Percentiles rank a stretch among this genome's conserved stretches.
Conservation (phyloP, 2,329 filamentous ascomycete genomes). For the Gyromitra esculenta region DNA sequence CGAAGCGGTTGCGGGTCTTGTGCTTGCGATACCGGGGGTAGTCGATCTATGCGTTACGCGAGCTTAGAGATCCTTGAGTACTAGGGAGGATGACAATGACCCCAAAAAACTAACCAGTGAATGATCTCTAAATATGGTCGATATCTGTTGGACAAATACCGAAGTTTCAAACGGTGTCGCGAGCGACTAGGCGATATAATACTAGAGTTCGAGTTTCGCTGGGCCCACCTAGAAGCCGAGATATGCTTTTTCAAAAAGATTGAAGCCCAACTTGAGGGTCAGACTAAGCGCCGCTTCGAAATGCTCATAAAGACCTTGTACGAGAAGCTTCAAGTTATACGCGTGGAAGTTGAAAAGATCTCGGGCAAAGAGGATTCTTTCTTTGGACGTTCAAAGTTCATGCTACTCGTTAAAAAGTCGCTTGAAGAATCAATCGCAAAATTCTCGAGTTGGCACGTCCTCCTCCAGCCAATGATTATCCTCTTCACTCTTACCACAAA, state of each 20-base stretch:
- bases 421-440: slow-evolving; percentile 58
- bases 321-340: slow-evolving; percentile 40
- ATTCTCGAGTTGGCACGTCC: slow-evolving; percentile 59
- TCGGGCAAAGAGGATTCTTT: slow-evolving; percentile 15
- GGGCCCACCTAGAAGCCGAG: slow-evolving; percentile 46
- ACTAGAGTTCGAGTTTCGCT: slow-evolving; percentile 37
- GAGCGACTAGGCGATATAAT: slow-evolving; percentile 19
- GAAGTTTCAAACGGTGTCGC: slow-evolving; percentile 26
- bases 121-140: slow-evolving; percentile 24
- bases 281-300: slow-evolving; percentile 31
- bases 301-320: slow-evolving; percentile 40
- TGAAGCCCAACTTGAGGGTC: slow-evolving; percentile 13
- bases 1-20: background rate
- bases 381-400: slow-evolving; percentile 29
- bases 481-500: slow-evolving; percentile 57
- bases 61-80: background rate
- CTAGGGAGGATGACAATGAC: background rate
- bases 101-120: background rate
- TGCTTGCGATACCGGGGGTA: background rate
- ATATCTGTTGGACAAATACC: slow-evolving; percentile 29
- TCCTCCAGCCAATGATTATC: slow-evolving; percentile 60
- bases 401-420: slow-evolving; percentile 48
- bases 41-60: background rate
- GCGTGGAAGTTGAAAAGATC: slow-evolving; percentile 40
- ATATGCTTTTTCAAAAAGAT: slow-evolving; percentile 42